Evolutionary conservation across 2,329 filamentous ascomycete genomes (phyloP), one percentile per base, ranked within the genome.

Genomic region (Fusarium globosum): DNA sequence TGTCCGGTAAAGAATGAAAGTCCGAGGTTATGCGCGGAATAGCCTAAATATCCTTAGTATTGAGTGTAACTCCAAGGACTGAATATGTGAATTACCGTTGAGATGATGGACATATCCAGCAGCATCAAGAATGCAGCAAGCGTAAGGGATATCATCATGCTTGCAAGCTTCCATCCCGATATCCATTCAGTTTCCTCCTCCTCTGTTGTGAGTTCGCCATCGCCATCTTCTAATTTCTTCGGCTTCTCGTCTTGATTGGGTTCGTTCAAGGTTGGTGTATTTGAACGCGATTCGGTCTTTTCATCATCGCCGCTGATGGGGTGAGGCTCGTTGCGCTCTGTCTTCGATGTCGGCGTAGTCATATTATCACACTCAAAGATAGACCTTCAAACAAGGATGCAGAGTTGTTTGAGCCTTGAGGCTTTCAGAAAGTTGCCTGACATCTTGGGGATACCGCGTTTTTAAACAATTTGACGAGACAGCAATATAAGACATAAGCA

Each of bases 81-180:
- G 33, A 52, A 26, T 21, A 28, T 10, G 42, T 14, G 30, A 78
- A 79, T 60, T 68, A 85, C 88, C 9, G 88, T 89, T 14, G 84
- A 81, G 60, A 90, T 82, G 57, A 90, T 88, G 2, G 87, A 87
- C 42, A 82, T 85, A 63, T 89, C 88, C 8, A 89, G 71, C 68
- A 88, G 72, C 78, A 87, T 83, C 23, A 88, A 72, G 66, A 88
- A 88, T 20, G 82, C 81, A 13, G 82, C 83, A 7, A 85, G 68
- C 0, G 84, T 85, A 20, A 88, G 76, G 5, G 80, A 78, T 23
- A 69, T 68, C 65, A 85, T 81, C 52, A 82, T 77, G 33, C 82
- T 78, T 57, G 79, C 73, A 36, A 84, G 76, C 55, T 80, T 81
- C 76, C 75, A 80, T 12, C 79, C 78, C 10, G 60, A 69, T 10